Evolutionary conservation across 2,329 filamentous ascomycete genomes (phyloP).

Genomic region (Pseudogymnoascus destructans): DNA sequence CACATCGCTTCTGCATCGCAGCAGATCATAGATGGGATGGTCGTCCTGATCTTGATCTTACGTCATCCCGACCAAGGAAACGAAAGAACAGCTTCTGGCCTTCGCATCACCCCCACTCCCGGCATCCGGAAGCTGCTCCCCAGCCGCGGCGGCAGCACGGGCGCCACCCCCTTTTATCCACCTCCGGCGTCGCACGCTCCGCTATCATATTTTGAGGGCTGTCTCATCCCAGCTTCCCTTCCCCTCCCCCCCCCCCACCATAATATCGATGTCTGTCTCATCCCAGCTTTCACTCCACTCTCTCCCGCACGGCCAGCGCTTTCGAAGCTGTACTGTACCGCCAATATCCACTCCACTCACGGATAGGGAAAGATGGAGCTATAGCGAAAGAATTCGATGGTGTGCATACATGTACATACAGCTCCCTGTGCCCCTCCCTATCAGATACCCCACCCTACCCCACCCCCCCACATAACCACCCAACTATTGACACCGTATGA

Average conservation of each 20-base stretch:
- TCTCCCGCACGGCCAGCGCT: neutral
- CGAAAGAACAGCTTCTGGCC: neutral
- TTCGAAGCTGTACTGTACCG: neutral
- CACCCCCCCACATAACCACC: neutral
- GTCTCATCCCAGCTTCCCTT: conserved; percentile 1
- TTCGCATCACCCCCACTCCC: neutral
- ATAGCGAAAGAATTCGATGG: too few relatives aligned
- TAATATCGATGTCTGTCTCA: neutral
- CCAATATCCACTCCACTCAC: neutral
- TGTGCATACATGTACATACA: too few relatives aligned
- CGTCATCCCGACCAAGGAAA: neutral
- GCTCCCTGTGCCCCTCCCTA: neutral
- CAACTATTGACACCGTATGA: neutral
- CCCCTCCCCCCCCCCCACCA: too few relatives aligned
- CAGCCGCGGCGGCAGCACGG: neutral
- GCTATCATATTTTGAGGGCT: neutral
- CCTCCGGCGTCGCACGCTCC: neutral
- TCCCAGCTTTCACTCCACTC: neutral
- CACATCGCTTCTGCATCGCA: neutral
- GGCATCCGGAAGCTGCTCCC: neutral
- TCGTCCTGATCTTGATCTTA: neutral
- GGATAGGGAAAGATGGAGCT: too few relatives aligned
- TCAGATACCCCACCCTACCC: conserved; percentile 5
- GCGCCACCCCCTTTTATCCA: neutral
- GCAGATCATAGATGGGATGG: neutral